Evolutionary conservation across 306 rosid genomes (phyloP), one percentile per base, ranked within the genome.

Genomic region (Cotoneaster glaucophyllus): DNA sequence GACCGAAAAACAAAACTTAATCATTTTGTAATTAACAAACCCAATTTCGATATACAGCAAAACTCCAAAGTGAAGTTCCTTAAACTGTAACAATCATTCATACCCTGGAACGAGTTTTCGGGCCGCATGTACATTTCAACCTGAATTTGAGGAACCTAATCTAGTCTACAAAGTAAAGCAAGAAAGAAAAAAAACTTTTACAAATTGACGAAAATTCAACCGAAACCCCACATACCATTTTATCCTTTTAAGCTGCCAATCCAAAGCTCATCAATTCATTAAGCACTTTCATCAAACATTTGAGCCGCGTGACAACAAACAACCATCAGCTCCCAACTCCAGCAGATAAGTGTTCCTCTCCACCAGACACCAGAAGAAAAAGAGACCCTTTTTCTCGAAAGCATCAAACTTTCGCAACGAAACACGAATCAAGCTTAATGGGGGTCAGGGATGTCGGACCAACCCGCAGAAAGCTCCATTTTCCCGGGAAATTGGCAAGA

Each of bases 201-300:
- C 21, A 48, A 25, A 48, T 44, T 9, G 9, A 34, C 21, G 29
- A 48, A 50, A 14, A 18, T 43, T n/a, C 19, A 64, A 71, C 57
- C 43, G 37, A 54, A 61, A 69, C 29, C 19, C 4, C 28, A 32
- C 82, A 39, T 83, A 92, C 97, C 97, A 92, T 92, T 82, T 31
- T 29, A 29, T 31, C 5, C 18, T 54, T 73, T 37, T 5, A 77
- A 72, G 80, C 31, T 77, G 73, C 69, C 79, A 81, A 84, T 71
- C 64, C 64, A 63, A 77, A 84, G 70, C 73, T 37, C 59, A 31
- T 80, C 58, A 64, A 65, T 14, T 41, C 26, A 43, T 65, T 5
- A 70, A 74, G 44, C 43, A 66, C 71, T 75, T 39, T 29, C 79
- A 57, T 90, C 93, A 73, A 71, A 77, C 74, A 82, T 76, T 22